A percentile compares a stretch with the other conserved stretches of the same genome.
phyloP scores from a whole-genome alignment of 2,329 filamentous ascomycete genomes.

The Eutypella sp. region DNA sequence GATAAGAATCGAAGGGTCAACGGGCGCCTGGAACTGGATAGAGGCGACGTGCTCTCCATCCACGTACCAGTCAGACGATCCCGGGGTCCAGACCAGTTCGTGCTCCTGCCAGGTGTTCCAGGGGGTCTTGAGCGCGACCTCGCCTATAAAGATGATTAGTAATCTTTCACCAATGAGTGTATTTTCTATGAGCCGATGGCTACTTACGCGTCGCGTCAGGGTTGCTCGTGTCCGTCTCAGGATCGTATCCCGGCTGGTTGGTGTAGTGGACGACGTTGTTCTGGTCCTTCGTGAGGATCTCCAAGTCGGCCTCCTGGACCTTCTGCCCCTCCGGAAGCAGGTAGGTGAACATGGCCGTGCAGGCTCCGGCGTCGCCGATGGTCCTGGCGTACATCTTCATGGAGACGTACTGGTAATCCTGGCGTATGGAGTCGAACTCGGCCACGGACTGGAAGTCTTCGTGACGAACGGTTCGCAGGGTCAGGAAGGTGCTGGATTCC shows the following conservation, averaged over 20 bases:
- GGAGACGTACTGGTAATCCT: conserved; percentile 32
- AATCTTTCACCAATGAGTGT: neutral
- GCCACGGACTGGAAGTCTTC: conserved; percentile 41
- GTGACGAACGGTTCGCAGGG: conserved; percentile 42
- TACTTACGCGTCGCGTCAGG: conserved; percentile 32
- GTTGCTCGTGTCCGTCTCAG: conserved; percentile 30
- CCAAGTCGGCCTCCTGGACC: conserved; percentile 34
- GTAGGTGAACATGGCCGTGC: conserved; percentile 51
- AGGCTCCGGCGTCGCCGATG: conserved; percentile 40
- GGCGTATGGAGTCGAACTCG: conserved; percentile 38
- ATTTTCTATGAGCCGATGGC: neutral
- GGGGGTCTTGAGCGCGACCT: conserved; percentile 1
- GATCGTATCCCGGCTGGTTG: conserved; percentile 45
- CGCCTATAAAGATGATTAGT: neutral
- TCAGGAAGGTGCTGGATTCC: conserved; percentile 38
- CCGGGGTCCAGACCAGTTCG: conserved; percentile 46
- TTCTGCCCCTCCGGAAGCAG: conserved; percentile 14
- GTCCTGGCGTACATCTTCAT: conserved; percentile 48
- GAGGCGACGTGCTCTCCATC: conserved; percentile 38
- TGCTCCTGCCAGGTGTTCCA: conserved; percentile 48
- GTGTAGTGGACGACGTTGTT: conserved; percentile 38
- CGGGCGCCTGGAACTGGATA: conserved; percentile 45
- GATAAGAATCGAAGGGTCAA: conserved; percentile 39
- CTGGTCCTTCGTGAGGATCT: conserved; percentile 35
- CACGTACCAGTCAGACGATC: conserved; percentile 43